Percentiles rank a stretch among this genome's conserved stretches.
phyloP scores from a whole-genome alignment of 2,329 filamentous ascomycete genomes.

The Trichoderma harzianum region DNA sequence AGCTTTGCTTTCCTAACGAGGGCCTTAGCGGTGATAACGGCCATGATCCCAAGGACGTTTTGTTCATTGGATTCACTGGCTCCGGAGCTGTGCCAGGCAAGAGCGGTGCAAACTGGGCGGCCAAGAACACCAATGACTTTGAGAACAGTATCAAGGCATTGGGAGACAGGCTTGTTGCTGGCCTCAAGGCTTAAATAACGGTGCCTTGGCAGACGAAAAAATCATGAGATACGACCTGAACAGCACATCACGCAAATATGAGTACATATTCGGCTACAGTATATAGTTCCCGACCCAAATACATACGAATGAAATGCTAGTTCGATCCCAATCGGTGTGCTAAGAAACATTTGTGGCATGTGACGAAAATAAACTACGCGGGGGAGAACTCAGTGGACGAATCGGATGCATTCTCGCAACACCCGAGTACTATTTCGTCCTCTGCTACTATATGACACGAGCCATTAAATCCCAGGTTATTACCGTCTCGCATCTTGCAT shows the following conservation, averaged over 20 bases:
- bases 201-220: background rate
- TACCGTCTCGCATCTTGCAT: background rate
- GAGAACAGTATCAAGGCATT: conserved; percentile 45
- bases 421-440: too few relatives aligned
- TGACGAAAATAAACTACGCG: background rate
- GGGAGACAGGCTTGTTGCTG: conserved; percentile 44
- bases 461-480: background rate
- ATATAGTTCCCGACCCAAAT: background rate
- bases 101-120: conserved; percentile 48
- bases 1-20: conserved; percentile 47
- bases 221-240: background rate
- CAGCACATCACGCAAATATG: background rate
- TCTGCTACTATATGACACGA: background rate
- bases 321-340: background rate
- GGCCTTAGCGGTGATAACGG: conserved; percentile 50
- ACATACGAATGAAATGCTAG: background rate
- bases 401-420: background rate
- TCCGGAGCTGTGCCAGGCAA: conserved; percentile 48
- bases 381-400: background rate
- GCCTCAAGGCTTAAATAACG: background rate
- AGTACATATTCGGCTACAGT: background rate
- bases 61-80: conserved; percentile 55
- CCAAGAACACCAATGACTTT: conserved; percentile 43
- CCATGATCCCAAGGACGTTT: conserved; percentile 49
- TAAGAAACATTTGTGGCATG: background rate